Conservation (phyloP, 768 basidiomycete species). For the Tremella fuciformis region DNA sequence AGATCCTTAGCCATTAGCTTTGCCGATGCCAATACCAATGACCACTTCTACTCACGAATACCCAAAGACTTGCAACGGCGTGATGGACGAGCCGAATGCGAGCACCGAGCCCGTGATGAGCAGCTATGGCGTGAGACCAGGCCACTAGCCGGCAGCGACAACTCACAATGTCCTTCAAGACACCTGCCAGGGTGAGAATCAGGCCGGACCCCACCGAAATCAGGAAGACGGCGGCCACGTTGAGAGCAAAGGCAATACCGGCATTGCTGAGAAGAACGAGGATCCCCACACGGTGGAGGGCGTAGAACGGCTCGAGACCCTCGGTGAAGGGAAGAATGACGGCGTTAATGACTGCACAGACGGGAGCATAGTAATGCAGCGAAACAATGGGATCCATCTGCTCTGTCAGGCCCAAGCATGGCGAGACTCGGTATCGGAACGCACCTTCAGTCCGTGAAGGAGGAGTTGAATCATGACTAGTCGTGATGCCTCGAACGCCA, state of each 20-base stretch:
- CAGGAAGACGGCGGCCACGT: conserved; percentile 88
- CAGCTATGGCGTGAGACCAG: conserved; percentile 53
- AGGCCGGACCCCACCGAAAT: conserved; percentile 75
- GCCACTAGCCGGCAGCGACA: too few relatives aligned
- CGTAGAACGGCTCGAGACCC: conserved; percentile 82
- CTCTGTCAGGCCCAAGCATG: neutral
- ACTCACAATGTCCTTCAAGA: conserved; percentile 68
- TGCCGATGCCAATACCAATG: neutral
- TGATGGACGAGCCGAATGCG: conserved; percentile 75
- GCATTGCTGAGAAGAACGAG: conserved; percentile 80
- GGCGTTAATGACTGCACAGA: conserved; percentile 89
- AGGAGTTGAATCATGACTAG: conserved; percentile 95
- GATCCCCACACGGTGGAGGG: conserved; percentile 64
- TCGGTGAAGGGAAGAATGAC: conserved; percentile 86
- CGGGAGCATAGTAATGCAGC: conserved; percentile 62
- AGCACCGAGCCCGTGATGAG: conserved; percentile 87
- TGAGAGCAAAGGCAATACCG: conserved; percentile 78
- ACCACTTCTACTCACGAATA: conserved; percentile 35
- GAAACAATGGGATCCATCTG: conserved; percentile 95
- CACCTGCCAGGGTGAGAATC: conserved; percentile 88
- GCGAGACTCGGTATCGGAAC: neutral
- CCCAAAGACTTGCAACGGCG: conserved; percentile 80
- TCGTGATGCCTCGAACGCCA: conserved; percentile 54
- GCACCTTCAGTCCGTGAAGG: conserved; percentile 76
- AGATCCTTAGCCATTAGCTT: conserved; percentile 63